A percentile compares a stretch with the other conserved stretches of the same genome.
These are phyloP conservation scores for Leccinum subgranulosum DNA, from an alignment of 768 basidiomycete species.

Conservation along the genomic window DNA sequence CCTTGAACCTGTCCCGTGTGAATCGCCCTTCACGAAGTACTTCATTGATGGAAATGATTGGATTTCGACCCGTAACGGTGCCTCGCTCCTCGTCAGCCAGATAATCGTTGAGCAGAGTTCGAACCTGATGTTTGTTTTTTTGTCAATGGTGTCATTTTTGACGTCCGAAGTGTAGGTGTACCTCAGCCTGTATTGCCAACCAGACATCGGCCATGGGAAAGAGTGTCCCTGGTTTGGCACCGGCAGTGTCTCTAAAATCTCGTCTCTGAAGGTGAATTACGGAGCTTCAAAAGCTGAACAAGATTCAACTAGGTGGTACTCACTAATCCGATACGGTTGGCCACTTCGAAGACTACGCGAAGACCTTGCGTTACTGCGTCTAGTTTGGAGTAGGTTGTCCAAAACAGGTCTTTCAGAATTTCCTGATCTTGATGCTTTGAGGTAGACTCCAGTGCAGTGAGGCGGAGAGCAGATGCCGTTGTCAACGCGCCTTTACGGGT, in stretches of 20 bases:
- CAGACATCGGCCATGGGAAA: constrained; percentile 88
- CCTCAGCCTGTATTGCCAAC: constrained; percentile 87
- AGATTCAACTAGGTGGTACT: constrained; percentile 31
- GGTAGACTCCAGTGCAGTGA: constrained; percentile 71
- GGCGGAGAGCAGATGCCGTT: constrained; percentile 55
- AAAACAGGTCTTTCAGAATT: constrained; percentile 87
- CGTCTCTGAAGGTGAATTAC: constrained; percentile 54
- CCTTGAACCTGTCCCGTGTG: constrained; percentile 77
- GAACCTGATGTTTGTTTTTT: constrained; percentile 51
- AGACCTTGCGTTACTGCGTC: constrained; percentile 92
- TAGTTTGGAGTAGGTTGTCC: constrained; percentile 95
- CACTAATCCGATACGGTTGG: constrained; percentile 87
- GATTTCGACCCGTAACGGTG: constrained; percentile 74
- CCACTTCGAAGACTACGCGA: constrained; percentile 85
- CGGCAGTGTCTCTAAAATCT: constrained; percentile 86
- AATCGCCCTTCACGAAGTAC: constrained; percentile 82
- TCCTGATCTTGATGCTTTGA: constrained; percentile 77
- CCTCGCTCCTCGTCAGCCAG: constrained; percentile 89
- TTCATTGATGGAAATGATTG: constrained; percentile 92
- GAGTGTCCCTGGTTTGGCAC: constrained; percentile 68
- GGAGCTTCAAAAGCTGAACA: not conserved
- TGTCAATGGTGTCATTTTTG: constrained; percentile 3
- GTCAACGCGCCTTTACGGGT: constrained; percentile 26
- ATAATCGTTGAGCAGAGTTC: constrained; percentile 82
- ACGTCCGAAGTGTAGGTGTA: constrained; percentile 27